Base-by-base conservation (phyloP, 768 basidiomycete species). In the Nidularia pulvinata region DNA sequence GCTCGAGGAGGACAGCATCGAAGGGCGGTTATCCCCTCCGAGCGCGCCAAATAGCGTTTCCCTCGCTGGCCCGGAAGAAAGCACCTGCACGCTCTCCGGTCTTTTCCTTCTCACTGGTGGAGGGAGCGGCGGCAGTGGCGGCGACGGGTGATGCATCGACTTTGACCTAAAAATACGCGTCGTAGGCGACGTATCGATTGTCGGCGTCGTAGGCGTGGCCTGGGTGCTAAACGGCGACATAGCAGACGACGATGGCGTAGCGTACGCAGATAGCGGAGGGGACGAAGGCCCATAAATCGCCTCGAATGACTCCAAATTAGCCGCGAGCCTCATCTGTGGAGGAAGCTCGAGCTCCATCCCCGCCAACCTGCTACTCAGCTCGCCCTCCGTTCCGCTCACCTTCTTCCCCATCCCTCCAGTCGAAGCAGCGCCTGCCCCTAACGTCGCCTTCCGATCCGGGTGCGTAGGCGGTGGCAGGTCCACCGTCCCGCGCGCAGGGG, bases 31-130 rank as follows among this genome's bases (percentile, higher is more conserved):
- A 11, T 46, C 13, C 1, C 22, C 13, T 19, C 22, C 9, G 11
- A 13, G 45, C 10, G 19, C 9, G 45, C 10, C 10, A 19, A 14
- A 9, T 46, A 9, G 45, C 9, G 45, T 19, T 32, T 10, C 22
- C 42, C 11, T 50, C 42, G 5, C 49, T 52, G 16, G 58, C 60
- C 65, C 52, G 48, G 63, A 49, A 53, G 62, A 50, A 53, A 74
- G 55, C 5, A 85, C 59, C 57, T 88, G 86, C 43, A 84, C 75
- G 59, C 86, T 89, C 59, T 88, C 86, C 0, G 88, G 88, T 1
- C 88, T 74, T 46, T 73, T 78, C 7, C 81, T 69, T 6, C 80
- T 71, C 4, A 73, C 65, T 1, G 81, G 80, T 0, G 81, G 83
- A 7, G 69, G 69, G 35, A 58, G 52, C 4, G 67, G 68, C 1